Evolutionary conservation across 2,329 filamentous ascomycete genomes (phyloP).

Genomic region (Alternaria dauci): DNA sequence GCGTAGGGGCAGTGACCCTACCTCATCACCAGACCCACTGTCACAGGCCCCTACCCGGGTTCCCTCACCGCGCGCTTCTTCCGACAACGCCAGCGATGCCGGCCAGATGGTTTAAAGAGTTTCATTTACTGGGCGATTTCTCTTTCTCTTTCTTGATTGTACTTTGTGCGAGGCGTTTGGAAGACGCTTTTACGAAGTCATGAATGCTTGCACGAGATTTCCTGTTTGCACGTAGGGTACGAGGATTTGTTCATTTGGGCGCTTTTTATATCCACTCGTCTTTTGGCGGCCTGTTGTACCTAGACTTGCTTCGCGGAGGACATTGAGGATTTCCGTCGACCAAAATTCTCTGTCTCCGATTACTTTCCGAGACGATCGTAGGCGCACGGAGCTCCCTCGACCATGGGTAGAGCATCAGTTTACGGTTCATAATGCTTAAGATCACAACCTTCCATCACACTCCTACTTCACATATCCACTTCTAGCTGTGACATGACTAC

Average conservation of each 20-base stretch:
- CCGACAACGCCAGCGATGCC: slow-evolving; percentile 22
- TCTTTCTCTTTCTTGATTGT: background rate
- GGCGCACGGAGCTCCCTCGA: slow-evolving; percentile 43
- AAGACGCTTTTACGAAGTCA: slow-evolving; percentile 3
- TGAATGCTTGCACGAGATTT: background rate
- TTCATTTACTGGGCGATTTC: background rate
- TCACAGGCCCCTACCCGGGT: slow-evolving; percentile 37
- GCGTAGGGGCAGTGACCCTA: slow-evolving; percentile 20
- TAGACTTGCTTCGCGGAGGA: background rate
- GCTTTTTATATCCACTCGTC: background rate
- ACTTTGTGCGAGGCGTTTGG: background rate
- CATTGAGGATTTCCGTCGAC: slow-evolving; percentile 5
- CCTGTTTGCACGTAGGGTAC: background rate
- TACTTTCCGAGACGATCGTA: slow-evolving; percentile 26
- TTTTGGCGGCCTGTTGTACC: background rate
- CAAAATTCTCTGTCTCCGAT: slow-evolving; percentile 18
- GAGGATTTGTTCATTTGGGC: background rate
- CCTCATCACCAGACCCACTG: slow-evolving; percentile 13
- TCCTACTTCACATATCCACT: background rate
- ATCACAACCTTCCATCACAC: background rate
- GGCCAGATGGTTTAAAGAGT: slow-evolving; percentile 23
- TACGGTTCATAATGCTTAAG: slow-evolving; percentile 24
- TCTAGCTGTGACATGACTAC: background rate
- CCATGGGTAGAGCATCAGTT: slow-evolving; percentile 42
- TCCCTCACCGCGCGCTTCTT: slow-evolving; percentile 21